Percentiles rank a stretch among this genome's conserved stretches.
Conservation (phyloP, 1,284 basidiomycete genomes). For the Ganoderma lucidum region DNA sequence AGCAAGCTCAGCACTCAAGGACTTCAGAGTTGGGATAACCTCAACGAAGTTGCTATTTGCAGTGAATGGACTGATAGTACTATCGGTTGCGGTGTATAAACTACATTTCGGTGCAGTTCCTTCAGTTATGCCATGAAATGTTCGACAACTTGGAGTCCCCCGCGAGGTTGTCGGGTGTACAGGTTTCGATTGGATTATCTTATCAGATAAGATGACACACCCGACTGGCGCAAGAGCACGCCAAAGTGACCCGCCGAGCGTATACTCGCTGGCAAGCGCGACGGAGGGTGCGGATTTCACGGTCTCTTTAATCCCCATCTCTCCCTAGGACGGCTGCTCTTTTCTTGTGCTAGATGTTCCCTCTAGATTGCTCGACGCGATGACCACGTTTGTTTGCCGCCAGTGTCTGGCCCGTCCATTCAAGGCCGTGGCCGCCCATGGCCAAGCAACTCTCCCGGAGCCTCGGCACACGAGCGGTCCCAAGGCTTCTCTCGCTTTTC, state of each 20-base stretch:
- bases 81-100: background rate
- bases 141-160: background rate
- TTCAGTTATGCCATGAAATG: background rate
- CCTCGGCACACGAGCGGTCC: constrained; percentile 13
- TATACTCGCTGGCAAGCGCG: background rate
- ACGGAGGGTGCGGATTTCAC: background rate
- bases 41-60: background rate
- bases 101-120: background rate
- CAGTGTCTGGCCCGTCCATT: constrained; percentile 18
- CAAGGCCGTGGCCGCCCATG: constrained; percentile 12
- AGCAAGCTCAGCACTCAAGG: background rate
- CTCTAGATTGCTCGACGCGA: constrained; percentile 1
- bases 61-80: background rate
- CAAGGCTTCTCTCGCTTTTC: background rate
- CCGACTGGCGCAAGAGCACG: constrained; percentile 20
- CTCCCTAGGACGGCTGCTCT: background rate
- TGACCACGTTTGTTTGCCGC: constrained; percentile 22
- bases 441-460: constrained; percentile 1
- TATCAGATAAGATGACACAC: constrained; percentile 29
- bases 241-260: constrained; percentile 12
- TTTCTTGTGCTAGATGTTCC: background rate
- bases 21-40: background rate
- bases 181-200: constrained; percentile 3
- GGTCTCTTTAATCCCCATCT: background rate
- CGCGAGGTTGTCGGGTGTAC: background rate